A percentile compares a stretch with the other conserved stretches of the same genome.
phyloP scores from a whole-genome alignment of 2,329 filamentous ascomycete genomes.

The Emericellopsis cladophorae region DNA sequence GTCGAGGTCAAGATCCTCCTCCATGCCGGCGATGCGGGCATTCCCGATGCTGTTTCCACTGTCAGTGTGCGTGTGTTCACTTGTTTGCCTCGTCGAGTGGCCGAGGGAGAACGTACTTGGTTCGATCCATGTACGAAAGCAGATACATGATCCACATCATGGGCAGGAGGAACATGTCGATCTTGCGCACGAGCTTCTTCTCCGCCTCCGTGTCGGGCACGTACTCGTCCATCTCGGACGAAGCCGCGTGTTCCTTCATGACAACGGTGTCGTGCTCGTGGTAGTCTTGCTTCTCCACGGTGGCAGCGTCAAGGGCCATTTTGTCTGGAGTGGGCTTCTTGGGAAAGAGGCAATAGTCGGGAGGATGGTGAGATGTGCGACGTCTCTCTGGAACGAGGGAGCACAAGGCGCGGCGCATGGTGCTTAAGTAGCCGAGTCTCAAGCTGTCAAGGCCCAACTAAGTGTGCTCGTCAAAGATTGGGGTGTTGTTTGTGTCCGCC shows the following conservation, averaged over 20 bases:
- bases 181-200: slow-evolving; percentile 20
- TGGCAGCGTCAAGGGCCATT: neutral
- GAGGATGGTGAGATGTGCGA: no score
- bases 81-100: neutral
- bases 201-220: slow-evolving; percentile 16
- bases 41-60: slow-evolving; percentile 23
- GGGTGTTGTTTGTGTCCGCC: no score
- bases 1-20: slow-evolving; percentile 32
- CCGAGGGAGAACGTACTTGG: slow-evolving; percentile 44
- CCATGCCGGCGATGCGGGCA: slow-evolving; percentile 36
- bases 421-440: no score
- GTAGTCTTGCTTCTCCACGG: slow-evolving; percentile 8
- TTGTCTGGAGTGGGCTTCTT: neutral
- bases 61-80: neutral
- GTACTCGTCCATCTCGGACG: slow-evolving; percentile 9
- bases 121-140: slow-evolving; percentile 45
- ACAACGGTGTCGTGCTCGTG: slow-evolving; percentile 5
- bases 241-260: neutral
- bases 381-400: no score
- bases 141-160: slow-evolving; percentile 47
- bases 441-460: no score
- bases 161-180: slow-evolving; percentile 26
- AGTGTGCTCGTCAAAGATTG: no score
- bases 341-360: no score
- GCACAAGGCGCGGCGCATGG: no score